Conservation (phyloP, 139 green algal genomes). For the Medakamo hakoo region DNA sequence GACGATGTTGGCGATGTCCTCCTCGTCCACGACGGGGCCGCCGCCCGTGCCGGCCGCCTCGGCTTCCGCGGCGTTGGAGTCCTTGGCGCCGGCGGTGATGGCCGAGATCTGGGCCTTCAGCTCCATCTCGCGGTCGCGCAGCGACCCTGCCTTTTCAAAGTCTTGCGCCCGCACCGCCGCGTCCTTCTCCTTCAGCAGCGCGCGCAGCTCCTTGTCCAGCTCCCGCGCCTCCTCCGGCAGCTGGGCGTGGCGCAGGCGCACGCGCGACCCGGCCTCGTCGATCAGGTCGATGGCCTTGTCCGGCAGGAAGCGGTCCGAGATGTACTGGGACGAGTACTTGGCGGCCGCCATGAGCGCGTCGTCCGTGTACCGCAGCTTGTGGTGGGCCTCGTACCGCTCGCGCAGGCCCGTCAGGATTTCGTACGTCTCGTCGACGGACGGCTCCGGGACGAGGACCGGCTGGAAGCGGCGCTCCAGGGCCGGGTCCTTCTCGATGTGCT, state of each 20-base stretch:
- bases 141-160: slow-evolving; percentile 90
- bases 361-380: slow-evolving; percentile 98
- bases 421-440: slow-evolving; percentile 91
- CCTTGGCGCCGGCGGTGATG: slow-evolving; percentile 30
- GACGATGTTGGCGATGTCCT: slow-evolving; percentile 95
- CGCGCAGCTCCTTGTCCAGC: slow-evolving; percentile 74
- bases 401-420: slow-evolving; percentile 79
- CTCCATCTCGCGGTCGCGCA: slow-evolving; percentile 96
- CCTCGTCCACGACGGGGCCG: slow-evolving; percentile 65
- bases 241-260: slow-evolving; percentile 87
- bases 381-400: slow-evolving; percentile 93
- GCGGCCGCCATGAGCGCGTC: slow-evolving; percentile 83
- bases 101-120: slow-evolving; percentile 85
- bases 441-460: slow-evolving; percentile 82
- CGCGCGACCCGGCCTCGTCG: slow-evolving; percentile 91
- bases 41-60: slow-evolving; percentile 50
- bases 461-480: slow-evolving; percentile 89
- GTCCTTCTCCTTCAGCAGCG: slow-evolving; percentile 99
- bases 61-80: slow-evolving; percentile 35
- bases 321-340: slow-evolving; percentile 88
- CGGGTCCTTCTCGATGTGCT: slow-evolving; percentile 99
- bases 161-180: slow-evolving; percentile 69
- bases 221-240: slow-evolving; percentile 93
- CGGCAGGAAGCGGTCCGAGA: slow-evolving; percentile 67
- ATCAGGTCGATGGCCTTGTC: slow-evolving; percentile 92